These are phyloP conservation scores for Fusarium circinatum DNA, from an alignment of 2,329 filamentous ascomycete genomes.

Conservation along the genomic window DNA sequence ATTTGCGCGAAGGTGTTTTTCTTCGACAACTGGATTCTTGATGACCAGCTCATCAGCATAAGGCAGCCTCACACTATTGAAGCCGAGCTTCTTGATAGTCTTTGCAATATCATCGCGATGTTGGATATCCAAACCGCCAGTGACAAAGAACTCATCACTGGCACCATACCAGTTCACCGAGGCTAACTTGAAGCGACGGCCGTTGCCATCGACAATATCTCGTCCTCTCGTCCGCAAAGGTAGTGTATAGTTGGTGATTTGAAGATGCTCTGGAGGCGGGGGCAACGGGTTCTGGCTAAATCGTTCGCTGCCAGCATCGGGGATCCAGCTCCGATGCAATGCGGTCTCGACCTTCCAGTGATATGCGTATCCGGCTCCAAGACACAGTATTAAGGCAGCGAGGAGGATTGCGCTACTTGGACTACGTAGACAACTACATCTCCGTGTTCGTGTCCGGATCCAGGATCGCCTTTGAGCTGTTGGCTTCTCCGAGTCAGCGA, in stretches of 20 bases:
- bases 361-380: constrained; percentile 51
- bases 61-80: constrained; percentile 76
- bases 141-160: constrained; percentile 73
- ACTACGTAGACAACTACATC: constrained; percentile 20
- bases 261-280: constrained; percentile 54
- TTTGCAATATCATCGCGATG: constrained; percentile 69
- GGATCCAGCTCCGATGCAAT: constrained; percentile 59
- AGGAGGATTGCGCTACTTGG: constrained; percentile 50
- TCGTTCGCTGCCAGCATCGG: constrained; percentile 57
- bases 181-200: constrained; percentile 68
- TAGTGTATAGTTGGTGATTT: constrained; percentile 61
- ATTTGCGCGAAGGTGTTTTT: constrained; percentile 64
- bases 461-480: background rate
- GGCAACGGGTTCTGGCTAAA: constrained; percentile 62
- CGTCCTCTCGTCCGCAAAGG: constrained; percentile 70
- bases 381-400: constrained; percentile 43
- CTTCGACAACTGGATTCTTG: constrained; percentile 64
- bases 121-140: constrained; percentile 70
- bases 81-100: constrained; percentile 70
- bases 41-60: constrained; percentile 76
- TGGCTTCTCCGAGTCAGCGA: constrained; percentile 13
- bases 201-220: constrained; percentile 67
- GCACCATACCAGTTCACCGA: constrained; percentile 79
- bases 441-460: constrained; percentile 7
- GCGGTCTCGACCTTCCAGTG: constrained; percentile 58